Base-by-base conservation (phyloP, 345 rosid species). In the Citrus sinensis region DNA sequence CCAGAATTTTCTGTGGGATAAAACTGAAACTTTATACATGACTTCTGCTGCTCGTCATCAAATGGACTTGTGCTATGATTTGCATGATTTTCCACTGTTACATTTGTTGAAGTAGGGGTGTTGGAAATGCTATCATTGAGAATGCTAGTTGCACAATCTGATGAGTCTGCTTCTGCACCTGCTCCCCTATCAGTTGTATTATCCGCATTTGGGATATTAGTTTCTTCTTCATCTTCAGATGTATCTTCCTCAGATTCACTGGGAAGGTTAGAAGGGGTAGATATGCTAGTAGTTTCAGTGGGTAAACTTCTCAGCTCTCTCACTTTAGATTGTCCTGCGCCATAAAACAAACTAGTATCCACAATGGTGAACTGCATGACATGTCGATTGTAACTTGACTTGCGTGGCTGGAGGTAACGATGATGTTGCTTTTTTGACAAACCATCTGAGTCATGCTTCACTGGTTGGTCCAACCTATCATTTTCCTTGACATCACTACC, bases 361-460 rank as follows among this genome's bases (percentile, higher is more conserved):
- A 90, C 87, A 77, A 90, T 76, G 9, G 90, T 90, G 81, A 89
- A 90, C 86, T 83, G 85, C 70, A 80, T 65, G 25, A 70, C 20
- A 76, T 87, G 83, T 49, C 75, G 69, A 65, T 27, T 77, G 75
- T 76, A 72, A 80, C 73, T 81, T 60, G 87, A 83, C 67, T 74
- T 88, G 37, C 83, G 90, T 75, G 97, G 97, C 86, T 89, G 91
- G 70, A 90, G 90, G 79, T 92, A 89, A 67, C 81, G 11, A 65
- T 61, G 77, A 22, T 72, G 78, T 65, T 76, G 78, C 59, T 82
- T 79, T 77, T 78, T 64, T 24, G 81, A 68, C 64, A 76, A 65
- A 64, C 42, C 73, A 72, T 59, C 73, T 62, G 72, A 59, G 67
- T 78, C 79, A 63, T 73, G 77, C 78, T 76, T 79, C 42, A 66